Conservation (phyloP, 106 monocot species). For the Iris macrosiphon region DNA sequence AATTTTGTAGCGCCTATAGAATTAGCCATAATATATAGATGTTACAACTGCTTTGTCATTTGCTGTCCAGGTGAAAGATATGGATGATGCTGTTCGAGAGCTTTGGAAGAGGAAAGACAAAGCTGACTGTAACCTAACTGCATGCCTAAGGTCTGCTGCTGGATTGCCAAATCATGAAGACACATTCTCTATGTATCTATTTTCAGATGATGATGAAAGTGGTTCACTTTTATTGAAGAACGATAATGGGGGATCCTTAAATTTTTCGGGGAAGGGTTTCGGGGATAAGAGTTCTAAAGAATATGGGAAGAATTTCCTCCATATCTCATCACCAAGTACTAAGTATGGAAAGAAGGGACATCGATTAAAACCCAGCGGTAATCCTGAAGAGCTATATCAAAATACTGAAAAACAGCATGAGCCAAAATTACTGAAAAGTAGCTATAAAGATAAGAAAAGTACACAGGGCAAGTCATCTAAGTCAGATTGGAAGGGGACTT, state of each 20-base stretch:
- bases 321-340: conserved; percentile 28
- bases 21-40: too few relatives aligned
- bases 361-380: conserved; percentile 12
- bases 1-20: too few relatives aligned
- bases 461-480: too few relatives aligned
- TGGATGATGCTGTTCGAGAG: conserved; percentile 75
- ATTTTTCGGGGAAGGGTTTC: conserved; percentile 70
- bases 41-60: background rate
- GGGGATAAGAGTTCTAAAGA: conserved; percentile 29
- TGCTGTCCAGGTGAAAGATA: conserved; percentile 50
- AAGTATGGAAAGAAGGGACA: conserved; percentile 42
- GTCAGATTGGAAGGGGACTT: too few relatives aligned
- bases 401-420: conserved; percentile 24
- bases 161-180: conserved; percentile 65
- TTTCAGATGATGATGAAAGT: conserved; percentile 54
- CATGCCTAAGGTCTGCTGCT: conserved; percentile 56
- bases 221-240: conserved; percentile 32
- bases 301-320: conserved; percentile 24
- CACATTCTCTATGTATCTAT: conserved; percentile 30
- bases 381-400: conserved; percentile 25
- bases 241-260: conserved; percentile 40
- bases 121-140: conserved; percentile 44
- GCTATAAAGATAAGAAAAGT: conserved; percentile 22
- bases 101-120: conserved; percentile 82
- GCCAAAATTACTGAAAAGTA: conserved; percentile 15